These are phyloP conservation scores for Plantago lanceolata DNA, from an alignment of 305 asterid species.

Conservation along the genomic window DNA sequence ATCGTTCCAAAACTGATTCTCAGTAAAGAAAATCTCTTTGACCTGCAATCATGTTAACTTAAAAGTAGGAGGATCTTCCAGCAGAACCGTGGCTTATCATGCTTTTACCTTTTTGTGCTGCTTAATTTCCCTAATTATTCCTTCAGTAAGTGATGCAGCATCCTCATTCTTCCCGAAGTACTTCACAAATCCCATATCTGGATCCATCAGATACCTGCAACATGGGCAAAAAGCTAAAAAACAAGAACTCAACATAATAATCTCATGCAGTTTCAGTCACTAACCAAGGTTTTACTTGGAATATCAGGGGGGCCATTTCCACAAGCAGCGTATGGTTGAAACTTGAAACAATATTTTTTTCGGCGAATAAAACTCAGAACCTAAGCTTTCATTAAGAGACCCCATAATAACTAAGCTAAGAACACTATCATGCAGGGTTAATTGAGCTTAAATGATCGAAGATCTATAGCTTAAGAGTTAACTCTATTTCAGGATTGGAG, in stretches of 20 bases:
- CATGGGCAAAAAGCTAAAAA: neutral
- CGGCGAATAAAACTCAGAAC: too few relatives aligned
- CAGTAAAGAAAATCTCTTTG: neutral
- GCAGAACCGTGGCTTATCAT: constrained; percentile 22
- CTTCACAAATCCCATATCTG: constrained; percentile 76
- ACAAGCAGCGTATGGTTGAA: too few relatives aligned
- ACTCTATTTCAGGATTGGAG: neutral
- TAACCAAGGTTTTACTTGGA: neutral
- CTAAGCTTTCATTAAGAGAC: too few relatives aligned
- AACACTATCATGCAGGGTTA: too few relatives aligned
- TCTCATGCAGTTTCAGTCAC: neutral
- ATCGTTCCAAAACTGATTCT: constrained; percentile 14
- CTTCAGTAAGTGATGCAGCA: constrained; percentile 58
- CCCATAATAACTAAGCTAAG: too few relatives aligned
- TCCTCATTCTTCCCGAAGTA: constrained; percentile 76
- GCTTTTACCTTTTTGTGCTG: constrained; percentile 51
- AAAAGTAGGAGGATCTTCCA: neutral
- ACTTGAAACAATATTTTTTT: too few relatives aligned
- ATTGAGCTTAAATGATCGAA: too few relatives aligned
- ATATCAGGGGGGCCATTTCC: neutral
- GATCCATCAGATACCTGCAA: constrained; percentile 91
- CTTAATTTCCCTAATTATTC: constrained; percentile 71
- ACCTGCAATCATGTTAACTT: constrained; percentile 4
- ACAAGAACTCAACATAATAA: neutral
- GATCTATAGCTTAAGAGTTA: neutral